Evolutionary conservation across 371 early-diverging fungal species (phyloP), one percentile per base, ranked within the genome.

Genomic region (Circinella minor): DNA sequence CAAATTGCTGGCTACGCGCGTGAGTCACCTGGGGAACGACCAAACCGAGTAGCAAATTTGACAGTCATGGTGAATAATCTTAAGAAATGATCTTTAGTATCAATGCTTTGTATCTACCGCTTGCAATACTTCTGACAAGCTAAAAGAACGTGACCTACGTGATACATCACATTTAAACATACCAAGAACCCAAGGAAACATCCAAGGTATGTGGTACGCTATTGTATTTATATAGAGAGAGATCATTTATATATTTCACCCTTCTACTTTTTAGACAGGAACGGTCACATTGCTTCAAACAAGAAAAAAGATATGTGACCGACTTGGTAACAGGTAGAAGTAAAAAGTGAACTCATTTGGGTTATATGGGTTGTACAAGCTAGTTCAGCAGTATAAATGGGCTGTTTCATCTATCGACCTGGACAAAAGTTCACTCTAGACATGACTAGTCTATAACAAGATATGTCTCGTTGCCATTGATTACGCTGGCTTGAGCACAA

Each of bases 401-500:
- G 2, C 27, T 27, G 27, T 27, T 27, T 27, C 2, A 2, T 1
- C 2, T 27, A 27, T 27, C 2, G 27, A 27, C 27, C 27, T 1
- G 27, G 2, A 27, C 27, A 27, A 27, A 27, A 27, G 27, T 27
- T 27, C 27, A 27, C 27, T 27, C 0, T 27, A 2, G 2, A 27
- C 27, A 27, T 27, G 27, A 27, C 27, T 27, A 2, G 27, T 27
- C 27, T 27, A 27, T 27, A 27, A 27, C 27, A 27, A 27, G 27
- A 51, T 51, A 51, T 51, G 51, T 15, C n/a, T 51, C 51, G 51
- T 51, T 51, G 51, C 15, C 17, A 51, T 51, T 51, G 51, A 51
- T 15, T 51, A 51, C n/a, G 7, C 51, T 51, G 51, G 51, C 51
- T 51, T 51, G 14, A 51, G 51, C 51, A 51, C 51, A 51, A 51